These are phyloP conservation scores for Onygena corvina DNA, from an alignment of 2,329 filamentous ascomycete species.

Conservation along the genomic window DNA sequence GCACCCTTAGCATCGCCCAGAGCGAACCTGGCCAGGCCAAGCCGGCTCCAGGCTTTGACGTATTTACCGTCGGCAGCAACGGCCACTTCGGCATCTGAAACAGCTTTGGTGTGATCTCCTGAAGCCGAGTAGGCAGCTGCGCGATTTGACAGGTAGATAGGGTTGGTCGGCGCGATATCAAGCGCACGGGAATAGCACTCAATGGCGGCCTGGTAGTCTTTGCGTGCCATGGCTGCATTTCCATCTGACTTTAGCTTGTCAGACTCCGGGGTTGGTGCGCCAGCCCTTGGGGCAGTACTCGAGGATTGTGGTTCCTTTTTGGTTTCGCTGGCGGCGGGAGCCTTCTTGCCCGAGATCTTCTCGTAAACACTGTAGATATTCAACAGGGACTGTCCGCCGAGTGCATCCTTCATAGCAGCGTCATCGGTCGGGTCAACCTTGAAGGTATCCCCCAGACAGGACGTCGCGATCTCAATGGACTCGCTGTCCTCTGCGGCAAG, in stretches of 20 bases:
- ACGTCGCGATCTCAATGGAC: slow-evolving; percentile 83
- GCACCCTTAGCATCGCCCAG: slow-evolving; percentile 80
- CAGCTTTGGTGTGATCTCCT: slow-evolving; percentile 71
- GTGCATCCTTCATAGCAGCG: slow-evolving; percentile 58
- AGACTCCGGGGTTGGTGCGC: slow-evolving; percentile 44
- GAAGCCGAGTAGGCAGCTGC: slow-evolving; percentile 83
- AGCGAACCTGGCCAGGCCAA: slow-evolving; percentile 83
- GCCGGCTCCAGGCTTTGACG: slow-evolving; percentile 91
- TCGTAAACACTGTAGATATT: slow-evolving; percentile 95
- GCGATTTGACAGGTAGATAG: slow-evolving; percentile 95
- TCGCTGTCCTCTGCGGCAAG: slow-evolving; percentile 79
- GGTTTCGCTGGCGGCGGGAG: slow-evolving; percentile 33
- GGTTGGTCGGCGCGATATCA: slow-evolving; percentile 66
- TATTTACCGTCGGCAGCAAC: slow-evolving; percentile 80
- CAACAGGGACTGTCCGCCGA: slow-evolving; percentile 76
- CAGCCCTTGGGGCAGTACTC: slow-evolving; percentile 26
- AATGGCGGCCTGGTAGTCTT: slow-evolving; percentile 75
- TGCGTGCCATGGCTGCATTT: slow-evolving; percentile 88
- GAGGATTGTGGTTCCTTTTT: slow-evolving; percentile 25
- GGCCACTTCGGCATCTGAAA: slow-evolving; percentile 79
- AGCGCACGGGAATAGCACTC: slow-evolving; percentile 81
- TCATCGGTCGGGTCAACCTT: slow-evolving; percentile 77
- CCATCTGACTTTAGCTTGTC: slow-evolving; percentile 81
- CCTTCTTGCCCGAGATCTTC: slow-evolving; percentile 64
- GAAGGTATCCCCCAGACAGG: slow-evolving; percentile 92